phyloP scores from a whole-genome alignment of 2,329 filamentous ascomycete species.

The Periconia sp. region DNA sequence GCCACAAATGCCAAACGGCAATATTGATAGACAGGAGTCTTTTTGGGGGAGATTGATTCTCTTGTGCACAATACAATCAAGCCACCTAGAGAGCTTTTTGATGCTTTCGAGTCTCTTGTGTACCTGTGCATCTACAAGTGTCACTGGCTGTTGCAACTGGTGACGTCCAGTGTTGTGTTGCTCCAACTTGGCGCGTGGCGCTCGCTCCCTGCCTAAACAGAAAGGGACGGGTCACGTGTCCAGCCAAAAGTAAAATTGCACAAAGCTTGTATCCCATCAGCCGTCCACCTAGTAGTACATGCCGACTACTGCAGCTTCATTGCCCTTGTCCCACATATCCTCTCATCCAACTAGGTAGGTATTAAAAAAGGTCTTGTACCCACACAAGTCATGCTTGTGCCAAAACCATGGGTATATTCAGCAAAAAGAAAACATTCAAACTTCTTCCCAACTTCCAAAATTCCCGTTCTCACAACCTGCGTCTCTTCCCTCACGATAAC shows the following conservation, averaged over 20 bases:
- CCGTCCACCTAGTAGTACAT: no score
- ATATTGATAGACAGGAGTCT: conserved; percentile 3
- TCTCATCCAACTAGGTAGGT: no score
- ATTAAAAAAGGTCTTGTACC: no score
- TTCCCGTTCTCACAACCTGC: conserved; percentile 9
- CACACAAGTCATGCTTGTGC: not conserved
- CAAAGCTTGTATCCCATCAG: no score
- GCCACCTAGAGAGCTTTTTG: no score
- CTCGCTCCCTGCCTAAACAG: conserved; percentile 13
- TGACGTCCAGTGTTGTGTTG: not conserved
- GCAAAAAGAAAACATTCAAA: conserved; percentile 11
- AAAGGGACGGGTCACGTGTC: conserved; percentile 30
- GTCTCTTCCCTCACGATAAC: conserved; percentile 36
- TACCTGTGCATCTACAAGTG: no score
- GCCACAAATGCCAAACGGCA: not conserved
- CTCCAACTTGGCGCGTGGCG: not conserved
- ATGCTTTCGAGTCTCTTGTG: no score
- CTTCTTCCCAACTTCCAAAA: conserved; percentile 13
- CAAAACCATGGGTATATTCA: conserved; percentile 33
- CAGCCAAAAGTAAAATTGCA: not conserved
- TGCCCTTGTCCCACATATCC: no score
- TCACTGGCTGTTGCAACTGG: not conserved
- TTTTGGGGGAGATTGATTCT: no score
- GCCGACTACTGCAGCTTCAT: no score
- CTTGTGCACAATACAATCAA: not conserved